A percentile compares a stretch with the other conserved stretches of the same genome.
Evolutionary conservation across 768 basidiomycete genomes (phyloP).

Genomic region (Peribolospora kevripleyi): DNA sequence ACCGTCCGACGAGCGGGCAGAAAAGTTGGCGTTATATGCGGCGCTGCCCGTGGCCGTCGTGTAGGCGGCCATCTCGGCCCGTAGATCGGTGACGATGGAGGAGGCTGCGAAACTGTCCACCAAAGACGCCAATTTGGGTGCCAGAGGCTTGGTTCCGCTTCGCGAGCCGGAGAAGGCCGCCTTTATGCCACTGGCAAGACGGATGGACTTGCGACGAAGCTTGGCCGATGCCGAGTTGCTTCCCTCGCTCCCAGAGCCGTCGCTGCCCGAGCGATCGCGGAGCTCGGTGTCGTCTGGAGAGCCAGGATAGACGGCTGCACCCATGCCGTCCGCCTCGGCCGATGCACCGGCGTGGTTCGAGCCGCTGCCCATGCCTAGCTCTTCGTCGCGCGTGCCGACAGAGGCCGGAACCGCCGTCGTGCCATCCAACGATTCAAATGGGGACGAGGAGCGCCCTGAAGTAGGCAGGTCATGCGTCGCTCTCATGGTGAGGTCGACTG

Average conservation of each 20-base stretch:
- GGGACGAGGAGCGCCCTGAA: not conserved
- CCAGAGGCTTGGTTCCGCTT: conserved; percentile 16
- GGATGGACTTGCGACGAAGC: conserved; percentile 15
- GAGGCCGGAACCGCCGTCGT: too few species aligned
- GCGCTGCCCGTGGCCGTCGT: conserved; percentile 12
- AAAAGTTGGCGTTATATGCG: not conserved
- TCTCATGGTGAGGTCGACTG: conserved; percentile 44
- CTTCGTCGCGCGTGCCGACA: conserved; percentile 29
- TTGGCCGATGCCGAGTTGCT: not conserved
- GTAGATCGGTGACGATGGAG: conserved; percentile 37
- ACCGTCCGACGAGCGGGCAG: not conserved
- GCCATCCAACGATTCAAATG: too few species aligned
- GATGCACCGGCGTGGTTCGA: conserved; percentile 20
- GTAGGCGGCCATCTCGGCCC: conserved; percentile 27
- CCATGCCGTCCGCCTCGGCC: not conserved
- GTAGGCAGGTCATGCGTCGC: conserved; percentile 20
- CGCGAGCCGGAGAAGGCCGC: conserved; percentile 13
- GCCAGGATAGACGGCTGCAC: too few species aligned
- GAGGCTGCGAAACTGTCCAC: conserved; percentile 47
- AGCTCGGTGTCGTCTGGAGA: conserved; percentile 10
- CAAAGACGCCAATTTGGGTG: conserved; percentile 42
- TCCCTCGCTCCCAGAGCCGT: too few species aligned
- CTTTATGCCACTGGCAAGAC: conserved; percentile 7
- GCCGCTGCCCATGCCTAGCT: conserved; percentile 36
- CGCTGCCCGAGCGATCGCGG: not conserved